Conservation (phyloP, 306 rosid species). For the Vigna mungo region DNA sequence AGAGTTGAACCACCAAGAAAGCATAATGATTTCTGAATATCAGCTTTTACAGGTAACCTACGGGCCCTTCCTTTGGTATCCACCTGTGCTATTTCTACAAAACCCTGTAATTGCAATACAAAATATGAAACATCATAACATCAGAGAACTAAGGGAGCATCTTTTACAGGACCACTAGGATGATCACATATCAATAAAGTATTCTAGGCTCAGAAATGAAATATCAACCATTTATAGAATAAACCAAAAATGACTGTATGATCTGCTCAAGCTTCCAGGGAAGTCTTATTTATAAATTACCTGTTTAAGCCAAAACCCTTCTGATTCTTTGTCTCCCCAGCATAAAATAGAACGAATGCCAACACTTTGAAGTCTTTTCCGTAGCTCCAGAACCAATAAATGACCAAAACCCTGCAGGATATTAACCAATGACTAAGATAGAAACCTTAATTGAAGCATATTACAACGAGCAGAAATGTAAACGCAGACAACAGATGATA, state of each 20-base stretch:
- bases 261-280: slow-evolving; percentile 27
- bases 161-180: slow-evolving; percentile 20
- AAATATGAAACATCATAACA: slow-evolving; percentile 10
- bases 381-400: slow-evolving; percentile 67
- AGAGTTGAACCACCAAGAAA: slow-evolving; percentile 94
- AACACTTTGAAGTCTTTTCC: slow-evolving; percentile 76
- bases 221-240: slow-evolving; percentile 17
- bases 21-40: slow-evolving; percentile 79
- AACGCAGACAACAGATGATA: slow-evolving; percentile 9
- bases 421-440: slow-evolving; percentile 38
- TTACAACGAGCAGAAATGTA: slow-evolving; percentile 8
- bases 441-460: slow-evolving; percentile 16
- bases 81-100: slow-evolving; percentile 81
- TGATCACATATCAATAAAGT: slow-evolving; percentile 8
- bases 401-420: slow-evolving; percentile 79
- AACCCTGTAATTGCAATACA: slow-evolving; percentile 60
- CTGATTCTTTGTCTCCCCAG: slow-evolving; percentile 97
- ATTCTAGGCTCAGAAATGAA: slow-evolving; percentile 30
- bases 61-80: slow-evolving; percentile 74
- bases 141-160: slow-evolving; percentile 31
- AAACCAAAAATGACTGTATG: slow-evolving; percentile 3
- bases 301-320: slow-evolving; percentile 93
- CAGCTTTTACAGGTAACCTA: slow-evolving; percentile 79
- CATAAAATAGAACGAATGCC: slow-evolving; percentile 82
- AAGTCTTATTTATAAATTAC: slow-evolving; percentile 47